A percentile compares a stretch with the other conserved stretches of the same genome.
These are phyloP conservation scores for Inga leiocalycina DNA, from an alignment of 306 rosid genomes.

Conservation along the genomic window DNA sequence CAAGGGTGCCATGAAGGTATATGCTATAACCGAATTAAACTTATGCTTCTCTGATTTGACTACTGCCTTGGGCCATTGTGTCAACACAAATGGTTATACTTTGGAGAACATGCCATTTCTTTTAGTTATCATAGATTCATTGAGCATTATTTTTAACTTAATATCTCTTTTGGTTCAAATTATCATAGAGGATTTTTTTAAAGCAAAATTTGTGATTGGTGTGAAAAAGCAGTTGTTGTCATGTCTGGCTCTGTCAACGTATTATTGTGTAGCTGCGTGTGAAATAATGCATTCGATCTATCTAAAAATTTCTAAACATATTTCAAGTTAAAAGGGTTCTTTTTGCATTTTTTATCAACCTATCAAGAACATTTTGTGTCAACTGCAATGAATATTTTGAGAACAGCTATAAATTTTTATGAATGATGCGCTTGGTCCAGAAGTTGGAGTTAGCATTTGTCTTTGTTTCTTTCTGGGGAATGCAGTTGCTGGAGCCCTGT, in stretches of 20 bases:
- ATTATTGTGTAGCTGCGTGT: background rate
- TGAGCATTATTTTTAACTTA: background rate
- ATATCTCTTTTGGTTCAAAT: background rate
- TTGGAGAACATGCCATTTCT: constrained; percentile 3
- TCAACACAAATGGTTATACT: constrained; percentile 1
- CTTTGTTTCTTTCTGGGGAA: too few species aligned
- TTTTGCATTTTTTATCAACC: background rate
- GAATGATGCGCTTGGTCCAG: too few species aligned
- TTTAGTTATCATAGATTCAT: too few species aligned
- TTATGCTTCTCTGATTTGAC: constrained; percentile 13
- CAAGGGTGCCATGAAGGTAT: constrained; percentile 99
- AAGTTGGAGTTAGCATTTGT: too few species aligned
- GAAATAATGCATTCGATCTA: background rate
- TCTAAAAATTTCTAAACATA: background rate
- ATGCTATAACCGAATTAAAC: constrained; percentile 26
- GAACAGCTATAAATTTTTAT: too few species aligned
- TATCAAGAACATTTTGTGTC: background rate
- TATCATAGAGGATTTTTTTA: background rate
- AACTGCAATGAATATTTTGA: too few species aligned
- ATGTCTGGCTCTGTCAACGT: constrained; percentile 16
- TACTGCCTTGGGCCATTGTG: constrained; percentile 16
- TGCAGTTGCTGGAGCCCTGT: too few species aligned
- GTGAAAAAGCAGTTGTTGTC: constrained; percentile 33
- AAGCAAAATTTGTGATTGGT: constrained; percentile 17
- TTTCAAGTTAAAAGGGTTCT: background rate